A percentile compares a stretch with the other conserved stretches of the same genome.
Evolutionary conservation across 169 alveolate genomes (phyloP).

Genomic region (Plasmodium adleri): DNA sequence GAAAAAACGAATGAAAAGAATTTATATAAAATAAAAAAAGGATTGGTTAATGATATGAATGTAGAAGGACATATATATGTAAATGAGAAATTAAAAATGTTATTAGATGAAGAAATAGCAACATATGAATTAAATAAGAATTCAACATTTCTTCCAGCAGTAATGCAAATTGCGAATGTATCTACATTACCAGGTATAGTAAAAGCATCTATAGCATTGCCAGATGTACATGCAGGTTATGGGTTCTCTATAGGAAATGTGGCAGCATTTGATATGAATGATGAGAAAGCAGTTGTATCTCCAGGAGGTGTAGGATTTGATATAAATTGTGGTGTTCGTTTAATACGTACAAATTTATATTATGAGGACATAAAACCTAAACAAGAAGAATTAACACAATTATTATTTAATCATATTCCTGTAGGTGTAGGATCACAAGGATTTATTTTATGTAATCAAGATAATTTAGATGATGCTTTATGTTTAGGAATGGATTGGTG

Average conservation of each 20-base stretch:
- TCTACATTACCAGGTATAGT: conserved; percentile 93
- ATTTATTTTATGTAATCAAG: conserved; percentile 80
- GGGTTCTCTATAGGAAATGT: conserved; percentile 93
- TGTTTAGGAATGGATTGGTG: conserved; percentile 91
- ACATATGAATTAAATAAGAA: conserved; percentile 63
- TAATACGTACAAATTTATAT: conserved; percentile 81
- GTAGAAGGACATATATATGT: conserved; percentile 88
- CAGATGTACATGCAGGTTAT: conserved; percentile 92
- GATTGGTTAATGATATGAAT: conserved; percentile 89
- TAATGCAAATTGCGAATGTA: conserved; percentile 91
- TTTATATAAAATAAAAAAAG: conserved; percentile 82
- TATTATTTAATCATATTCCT: conserved; percentile 91
- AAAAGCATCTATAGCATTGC: conserved; percentile 88
- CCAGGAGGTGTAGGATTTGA: conserved; percentile 95
- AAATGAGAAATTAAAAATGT: conserved; percentile 81
- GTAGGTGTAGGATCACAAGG: conserved; percentile 94
- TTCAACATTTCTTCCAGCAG: conserved; percentile 91
- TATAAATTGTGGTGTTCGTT: conserved; percentile 92
- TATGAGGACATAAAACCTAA: conserved; percentile 80
- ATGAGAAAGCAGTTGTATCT: conserved; percentile 88
- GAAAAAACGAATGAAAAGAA: conserved; percentile 49
- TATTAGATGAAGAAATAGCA: conserved; percentile 85
- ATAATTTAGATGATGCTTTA: conserved; percentile 84
- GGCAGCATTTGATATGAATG: conserved; percentile 92
- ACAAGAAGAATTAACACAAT: conserved; percentile 88